Conservation (phyloP, 2,329 filamentous ascomycete genomes). For the Botrytis deweyae region DNA sequence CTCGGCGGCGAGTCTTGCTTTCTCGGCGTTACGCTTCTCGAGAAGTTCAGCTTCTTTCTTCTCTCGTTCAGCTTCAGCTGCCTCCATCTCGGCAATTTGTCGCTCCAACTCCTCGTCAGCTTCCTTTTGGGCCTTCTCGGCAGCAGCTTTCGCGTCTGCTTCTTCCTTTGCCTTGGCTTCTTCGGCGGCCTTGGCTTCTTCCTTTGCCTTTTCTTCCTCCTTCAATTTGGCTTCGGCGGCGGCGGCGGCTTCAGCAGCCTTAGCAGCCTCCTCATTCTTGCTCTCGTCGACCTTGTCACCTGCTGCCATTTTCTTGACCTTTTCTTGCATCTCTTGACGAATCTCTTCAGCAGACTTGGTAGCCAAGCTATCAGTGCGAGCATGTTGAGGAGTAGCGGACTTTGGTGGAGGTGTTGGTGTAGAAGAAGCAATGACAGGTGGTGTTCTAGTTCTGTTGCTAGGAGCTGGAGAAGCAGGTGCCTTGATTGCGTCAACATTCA, state of each 20-base stretch:
- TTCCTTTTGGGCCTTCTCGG: slow-evolving; percentile 41
- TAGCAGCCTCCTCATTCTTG: slow-evolving; percentile 40
- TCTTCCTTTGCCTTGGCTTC: slow-evolving; percentile 42
- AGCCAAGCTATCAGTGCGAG: slow-evolving; percentile 67
- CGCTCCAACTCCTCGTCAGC: slow-evolving; percentile 59
- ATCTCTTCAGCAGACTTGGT: slow-evolving; percentile 79
- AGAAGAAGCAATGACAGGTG: slow-evolving; percentile 62
- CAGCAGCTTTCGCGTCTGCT: slow-evolving; percentile 37
- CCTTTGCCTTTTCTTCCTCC: slow-evolving; percentile 41
- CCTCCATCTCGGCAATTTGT: slow-evolving; percentile 59
- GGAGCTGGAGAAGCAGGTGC: slow-evolving; percentile 60
- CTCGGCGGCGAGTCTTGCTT: slow-evolving; percentile 43
- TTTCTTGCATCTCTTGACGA: slow-evolving; percentile 71
- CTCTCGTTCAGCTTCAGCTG: slow-evolving; percentile 39
- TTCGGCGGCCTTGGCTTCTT: slow-evolving; percentile 36
- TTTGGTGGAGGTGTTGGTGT: slow-evolving; percentile 80
- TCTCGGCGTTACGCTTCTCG: slow-evolving; percentile 37
- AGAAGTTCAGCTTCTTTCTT: slow-evolving; percentile 40
- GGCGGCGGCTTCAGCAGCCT: slow-evolving; percentile 38
- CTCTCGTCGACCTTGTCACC: slow-evolving; percentile 40
- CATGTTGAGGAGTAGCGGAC: slow-evolving; percentile 64
- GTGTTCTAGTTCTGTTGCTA: slow-evolving; percentile 57
- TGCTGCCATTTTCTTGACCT: slow-evolving; percentile 43
- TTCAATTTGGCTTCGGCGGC: slow-evolving; percentile 39
- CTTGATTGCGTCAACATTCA: slow-evolving; percentile 67